phyloP scores from a whole-genome alignment of 352 stramenopile genomes.

The Pseudoperonospora humuli region DNA sequence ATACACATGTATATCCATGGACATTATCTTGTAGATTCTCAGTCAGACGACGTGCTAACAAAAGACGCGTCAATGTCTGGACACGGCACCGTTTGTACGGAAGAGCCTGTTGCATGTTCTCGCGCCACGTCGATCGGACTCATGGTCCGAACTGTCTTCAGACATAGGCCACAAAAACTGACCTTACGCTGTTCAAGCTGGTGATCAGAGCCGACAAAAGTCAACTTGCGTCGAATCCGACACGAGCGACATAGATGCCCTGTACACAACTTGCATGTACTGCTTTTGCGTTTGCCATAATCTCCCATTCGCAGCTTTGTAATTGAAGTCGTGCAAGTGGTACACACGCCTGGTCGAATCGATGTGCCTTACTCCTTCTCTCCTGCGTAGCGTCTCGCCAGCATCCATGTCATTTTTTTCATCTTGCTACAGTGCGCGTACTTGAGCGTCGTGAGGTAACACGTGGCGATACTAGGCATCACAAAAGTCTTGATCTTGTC shows the following conservation, averaged over 20 bases:
- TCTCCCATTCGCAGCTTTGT: constrained; percentile 15
- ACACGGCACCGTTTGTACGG: constrained; percentile 2
- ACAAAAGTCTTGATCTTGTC: constrained; percentile 25
- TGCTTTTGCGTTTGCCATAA: constrained; percentile 15
- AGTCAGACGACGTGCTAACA: constrained; percentile 4
- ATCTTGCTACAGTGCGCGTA: constrained; percentile 34
- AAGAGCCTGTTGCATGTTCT: constrained; percentile 7
- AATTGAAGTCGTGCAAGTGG: constrained; percentile 21
- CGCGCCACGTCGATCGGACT: constrained; percentile 17
- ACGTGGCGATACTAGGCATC: constrained; percentile 15
- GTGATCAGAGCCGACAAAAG: constrained; percentile 16
- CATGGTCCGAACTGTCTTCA: constrained; percentile 19
- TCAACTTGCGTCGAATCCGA: constrained; percentile 30
- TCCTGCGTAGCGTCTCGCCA: constrained; percentile 16
- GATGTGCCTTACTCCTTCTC: constrained; percentile 13
- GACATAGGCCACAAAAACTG: constrained; percentile 22
- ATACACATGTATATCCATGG: too few relatives aligned
- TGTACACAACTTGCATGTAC: constrained; percentile 29
- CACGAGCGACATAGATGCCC: constrained; percentile 32
- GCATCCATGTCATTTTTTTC: constrained; percentile 29
- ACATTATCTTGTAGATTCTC: too few relatives aligned
- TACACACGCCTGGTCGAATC: constrained; percentile 13
- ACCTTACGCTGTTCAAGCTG: constrained; percentile 28
- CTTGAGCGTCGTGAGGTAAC: constrained; percentile 20
- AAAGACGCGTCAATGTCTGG: constrained; percentile 1